phyloP scores from a whole-genome alignment of 2,329 filamentous ascomycete genomes.

The Ramularia collo-cygni region DNA sequence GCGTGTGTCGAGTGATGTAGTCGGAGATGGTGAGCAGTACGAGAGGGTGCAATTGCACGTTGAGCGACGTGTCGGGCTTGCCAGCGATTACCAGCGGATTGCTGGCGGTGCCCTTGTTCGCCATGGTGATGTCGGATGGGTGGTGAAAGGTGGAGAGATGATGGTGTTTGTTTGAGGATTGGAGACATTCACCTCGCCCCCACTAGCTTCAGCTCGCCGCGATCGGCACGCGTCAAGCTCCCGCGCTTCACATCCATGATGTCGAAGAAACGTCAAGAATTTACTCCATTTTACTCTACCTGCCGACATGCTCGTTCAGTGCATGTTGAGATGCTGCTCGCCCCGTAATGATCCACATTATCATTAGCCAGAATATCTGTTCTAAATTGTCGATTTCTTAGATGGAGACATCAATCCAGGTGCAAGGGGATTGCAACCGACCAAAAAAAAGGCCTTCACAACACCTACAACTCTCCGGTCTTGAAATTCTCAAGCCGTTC shows the following conservation, averaged over 20 bases:
- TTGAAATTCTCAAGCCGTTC: no score
- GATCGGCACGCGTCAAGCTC: background rate
- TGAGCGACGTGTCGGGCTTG: slow-evolving; percentile 63
- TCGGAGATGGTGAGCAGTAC: slow-evolving; percentile 95
- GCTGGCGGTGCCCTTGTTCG: slow-evolving; percentile 20
- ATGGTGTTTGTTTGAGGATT: background rate
- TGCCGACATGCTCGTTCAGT: no score
- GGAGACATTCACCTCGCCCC: background rate
- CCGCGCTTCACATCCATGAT: background rate
- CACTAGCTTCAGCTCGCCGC: background rate
- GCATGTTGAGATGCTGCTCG: no score
- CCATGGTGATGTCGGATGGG: slow-evolving; percentile 27
- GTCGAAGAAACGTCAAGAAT: background rate
- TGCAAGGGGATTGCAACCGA: no score
- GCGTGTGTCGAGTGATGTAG: slow-evolving; percentile 84
- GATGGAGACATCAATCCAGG: no score
- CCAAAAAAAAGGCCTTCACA: no score
- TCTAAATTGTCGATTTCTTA: no score
- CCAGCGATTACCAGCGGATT: slow-evolving; percentile 40
- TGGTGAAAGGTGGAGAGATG: background rate
- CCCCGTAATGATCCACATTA: no score
- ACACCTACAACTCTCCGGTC: no score
- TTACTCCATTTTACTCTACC: no score
- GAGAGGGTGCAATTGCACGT: slow-evolving; percentile 82
- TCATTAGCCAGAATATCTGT: no score